phyloP scores from a whole-genome alignment of 306 rosid genomes.

The Abrus precatorius region DNA sequence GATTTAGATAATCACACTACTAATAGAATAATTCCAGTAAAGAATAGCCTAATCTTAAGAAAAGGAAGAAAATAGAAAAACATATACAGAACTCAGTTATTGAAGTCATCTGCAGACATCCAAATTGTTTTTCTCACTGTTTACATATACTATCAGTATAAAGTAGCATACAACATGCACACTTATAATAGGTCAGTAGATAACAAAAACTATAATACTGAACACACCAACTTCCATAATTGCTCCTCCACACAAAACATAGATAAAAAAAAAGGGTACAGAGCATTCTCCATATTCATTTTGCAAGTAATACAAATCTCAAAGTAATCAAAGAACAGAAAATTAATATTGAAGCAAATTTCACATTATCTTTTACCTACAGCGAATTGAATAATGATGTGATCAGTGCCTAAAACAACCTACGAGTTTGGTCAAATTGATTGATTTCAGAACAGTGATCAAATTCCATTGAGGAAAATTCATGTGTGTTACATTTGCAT shows the following conservation, averaged over 20 bases:
- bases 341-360: neutral
- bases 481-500: neutral
- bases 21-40: constrained; percentile 1
- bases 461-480: neutral
- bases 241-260: neutral
- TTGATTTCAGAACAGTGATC: constrained; percentile 6
- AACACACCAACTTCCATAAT: constrained; percentile 20
- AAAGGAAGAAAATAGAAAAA: neutral
- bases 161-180: neutral
- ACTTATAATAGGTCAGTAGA: neutral
- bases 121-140: neutral
- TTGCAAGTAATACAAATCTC: constrained; percentile 18
- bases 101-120: constrained; percentile 4
- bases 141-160: neutral
- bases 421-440: neutral
- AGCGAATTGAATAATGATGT: constrained; percentile 2
- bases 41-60: neutral
- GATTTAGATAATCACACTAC: constrained; percentile 3
- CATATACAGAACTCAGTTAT: constrained; percentile 1
- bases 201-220: constrained; percentile 11
- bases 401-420: neutral
- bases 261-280: neutral
- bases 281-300: constrained; percentile 26
- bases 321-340: neutral
- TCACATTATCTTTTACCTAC: neutral